Conservation (phyloP, 164 flowering plant genomes). For the Vitis labrusca region DNA sequence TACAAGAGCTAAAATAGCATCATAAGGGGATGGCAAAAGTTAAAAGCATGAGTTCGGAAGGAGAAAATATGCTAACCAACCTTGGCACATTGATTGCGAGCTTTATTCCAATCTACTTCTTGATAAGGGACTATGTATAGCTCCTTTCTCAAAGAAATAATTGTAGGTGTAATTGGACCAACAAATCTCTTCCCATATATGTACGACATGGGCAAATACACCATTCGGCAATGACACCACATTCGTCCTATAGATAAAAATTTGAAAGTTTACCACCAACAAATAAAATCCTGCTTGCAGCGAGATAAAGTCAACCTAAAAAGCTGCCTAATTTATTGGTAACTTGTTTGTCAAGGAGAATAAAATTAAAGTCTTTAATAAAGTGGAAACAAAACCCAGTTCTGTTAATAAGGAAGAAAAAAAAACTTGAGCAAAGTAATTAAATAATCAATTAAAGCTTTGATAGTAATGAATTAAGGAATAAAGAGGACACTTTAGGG, state of each 20-base stretch:
- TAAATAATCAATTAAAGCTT: too few species aligned
- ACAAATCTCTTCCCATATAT: conserved; percentile 40
- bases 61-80: conserved; percentile 6
- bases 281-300: too few species aligned
- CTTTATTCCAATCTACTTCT: conserved; percentile 32
- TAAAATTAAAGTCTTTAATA: too few species aligned
- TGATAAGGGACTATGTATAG: conserved; percentile 30
- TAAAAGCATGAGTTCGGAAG: neutral
- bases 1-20: neutral
- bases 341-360: too few species aligned
- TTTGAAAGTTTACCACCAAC: too few species aligned
- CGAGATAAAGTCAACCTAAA: too few species aligned
- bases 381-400: too few species aligned
- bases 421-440: too few species aligned
- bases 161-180: conserved; percentile 30
- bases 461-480: too few species aligned
- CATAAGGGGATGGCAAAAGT: neutral
- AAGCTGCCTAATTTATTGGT: too few species aligned
- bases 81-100: conserved; percentile 27
- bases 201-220: conserved; percentile 45
- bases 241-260: conserved; percentile 7
- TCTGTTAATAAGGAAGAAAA: too few species aligned
- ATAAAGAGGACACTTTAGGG: too few species aligned
- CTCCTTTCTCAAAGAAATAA: conserved; percentile 29
- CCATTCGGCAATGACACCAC: conserved; percentile 38